Evolutionary conservation across 805 yeast species (phyloP).

Genomic region (Saturnispora dispora): DNA sequence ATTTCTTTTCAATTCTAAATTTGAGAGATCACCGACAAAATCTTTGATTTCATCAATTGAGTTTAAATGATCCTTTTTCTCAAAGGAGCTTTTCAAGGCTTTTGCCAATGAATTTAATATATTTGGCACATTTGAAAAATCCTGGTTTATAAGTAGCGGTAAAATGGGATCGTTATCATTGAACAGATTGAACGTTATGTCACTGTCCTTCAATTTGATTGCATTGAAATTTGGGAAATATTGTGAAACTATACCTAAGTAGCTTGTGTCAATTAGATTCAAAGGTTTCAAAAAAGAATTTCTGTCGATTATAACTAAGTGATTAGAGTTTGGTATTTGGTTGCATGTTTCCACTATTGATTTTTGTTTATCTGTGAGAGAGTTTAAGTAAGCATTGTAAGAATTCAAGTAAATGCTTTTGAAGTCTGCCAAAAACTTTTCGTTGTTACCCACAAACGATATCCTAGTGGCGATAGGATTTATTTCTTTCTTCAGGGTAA

Average conservation of each 20-base stretch:
- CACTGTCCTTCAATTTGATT: background rate
- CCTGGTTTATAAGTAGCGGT: conserved; percentile 47
- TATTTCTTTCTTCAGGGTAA: background rate
- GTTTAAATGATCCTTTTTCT: conserved; percentile 45
- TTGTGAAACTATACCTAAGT: conserved; percentile 1
- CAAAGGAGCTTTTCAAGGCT: conserved; percentile 59
- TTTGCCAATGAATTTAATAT: conserved; percentile 63
- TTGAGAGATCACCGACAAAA: conserved; percentile 62
- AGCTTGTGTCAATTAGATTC: background rate
- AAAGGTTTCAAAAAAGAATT: background rate
- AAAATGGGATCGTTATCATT: conserved; percentile 37
- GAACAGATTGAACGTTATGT: background rate
- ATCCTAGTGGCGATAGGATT: background rate
- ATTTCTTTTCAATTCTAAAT: conserved; percentile 57
- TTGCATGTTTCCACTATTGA: background rate
- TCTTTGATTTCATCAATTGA: conserved; percentile 57
- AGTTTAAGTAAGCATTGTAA: conserved; percentile 22
- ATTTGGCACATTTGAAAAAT: conserved; percentile 75
- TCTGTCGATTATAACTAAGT: background rate
- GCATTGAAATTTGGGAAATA: background rate
- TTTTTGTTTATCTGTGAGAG: conserved; percentile 29
- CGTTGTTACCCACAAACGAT: conserved; percentile 37
- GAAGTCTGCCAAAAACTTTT: conserved; percentile 32
- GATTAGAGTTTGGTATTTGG: background rate
- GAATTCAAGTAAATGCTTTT: conserved; percentile 33